phyloP scores from a whole-genome alignment of 768 basidiomycete species.

The Naganishia randhawae region DNA sequence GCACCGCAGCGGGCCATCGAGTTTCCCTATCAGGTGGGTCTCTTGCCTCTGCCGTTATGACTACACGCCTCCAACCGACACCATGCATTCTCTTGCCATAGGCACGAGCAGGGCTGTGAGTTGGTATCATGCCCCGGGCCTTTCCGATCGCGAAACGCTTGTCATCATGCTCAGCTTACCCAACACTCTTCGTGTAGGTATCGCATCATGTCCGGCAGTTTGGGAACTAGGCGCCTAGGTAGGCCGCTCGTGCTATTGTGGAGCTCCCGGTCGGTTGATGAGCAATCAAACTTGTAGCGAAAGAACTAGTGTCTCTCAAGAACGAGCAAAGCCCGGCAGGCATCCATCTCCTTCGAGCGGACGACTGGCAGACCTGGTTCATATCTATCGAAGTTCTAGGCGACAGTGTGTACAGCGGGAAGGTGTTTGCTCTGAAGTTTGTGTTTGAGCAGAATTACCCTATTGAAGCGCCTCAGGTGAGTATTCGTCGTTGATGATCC shows the following conservation, averaged over 20 bases:
- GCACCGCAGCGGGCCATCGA: too few relatives aligned
- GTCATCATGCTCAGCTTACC: neutral
- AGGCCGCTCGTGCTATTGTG: neutral
- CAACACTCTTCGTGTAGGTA: neutral
- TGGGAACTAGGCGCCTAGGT: neutral
- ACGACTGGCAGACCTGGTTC: conserved; percentile 40
- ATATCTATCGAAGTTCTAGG: conserved; percentile 31
- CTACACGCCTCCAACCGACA: too few relatives aligned
- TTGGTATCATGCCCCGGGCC: too few relatives aligned
- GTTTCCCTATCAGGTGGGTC: too few relatives aligned
- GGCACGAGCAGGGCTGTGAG: neutral
- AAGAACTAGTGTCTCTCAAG: conserved; percentile 45
- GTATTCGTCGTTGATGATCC: neutral
- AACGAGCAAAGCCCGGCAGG: conserved; percentile 43
- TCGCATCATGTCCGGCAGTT: neutral
- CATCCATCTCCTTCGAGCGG: conserved; percentile 38
- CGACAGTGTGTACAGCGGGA: conserved; percentile 26
- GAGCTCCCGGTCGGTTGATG: neutral
- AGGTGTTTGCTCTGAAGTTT: conserved; percentile 28
- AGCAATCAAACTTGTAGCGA: conserved; percentile 33
- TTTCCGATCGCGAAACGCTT: neutral
- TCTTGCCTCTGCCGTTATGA: too few relatives aligned
- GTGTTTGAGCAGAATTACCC: conserved; percentile 23
- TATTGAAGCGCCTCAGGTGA: conserved; percentile 26
- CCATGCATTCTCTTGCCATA: neutral